Conservation (phyloP, 2,329 filamentous ascomycete species). For the Ophiostoma montium region DNA sequence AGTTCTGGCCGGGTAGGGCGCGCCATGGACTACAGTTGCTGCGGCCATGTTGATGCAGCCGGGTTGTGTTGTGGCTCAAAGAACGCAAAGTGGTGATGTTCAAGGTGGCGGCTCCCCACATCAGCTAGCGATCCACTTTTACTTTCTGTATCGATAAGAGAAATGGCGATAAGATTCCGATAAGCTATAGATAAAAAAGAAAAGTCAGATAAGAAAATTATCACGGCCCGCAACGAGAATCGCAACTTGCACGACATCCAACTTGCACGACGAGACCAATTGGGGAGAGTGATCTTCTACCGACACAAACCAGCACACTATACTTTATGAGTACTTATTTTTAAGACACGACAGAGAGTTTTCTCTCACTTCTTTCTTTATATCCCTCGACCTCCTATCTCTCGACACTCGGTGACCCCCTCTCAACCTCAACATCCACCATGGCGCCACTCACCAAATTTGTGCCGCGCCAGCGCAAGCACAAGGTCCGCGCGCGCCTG, state of each 20-base stretch:
- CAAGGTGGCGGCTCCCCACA: neutral
- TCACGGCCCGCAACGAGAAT: neutral
- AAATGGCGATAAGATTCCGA: neutral
- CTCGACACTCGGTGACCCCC: neutral
- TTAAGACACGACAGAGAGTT: too few species aligned
- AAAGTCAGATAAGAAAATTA: neutral
- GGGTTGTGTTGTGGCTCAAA: too few species aligned
- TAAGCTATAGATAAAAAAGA: neutral
- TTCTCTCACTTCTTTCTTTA: neutral
- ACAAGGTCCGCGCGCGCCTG: conserved; percentile 52
- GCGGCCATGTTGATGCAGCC: conserved; percentile 23
- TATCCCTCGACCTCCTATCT: neutral
- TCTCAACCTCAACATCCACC: neutral
- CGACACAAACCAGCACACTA: too few species aligned
- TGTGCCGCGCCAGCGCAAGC: conserved; percentile 51
- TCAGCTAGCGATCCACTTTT: neutral
- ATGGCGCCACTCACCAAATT: conserved; percentile 23
- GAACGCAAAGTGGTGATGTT: neutral
- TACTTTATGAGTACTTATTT: too few species aligned
- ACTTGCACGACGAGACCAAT: neutral
- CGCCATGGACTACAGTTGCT: conserved; percentile 26
- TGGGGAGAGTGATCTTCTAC: too few species aligned
- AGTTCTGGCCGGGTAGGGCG: conserved; percentile 41
- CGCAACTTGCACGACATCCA: neutral
- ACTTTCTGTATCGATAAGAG: neutral